Base-by-base conservation (phyloP, 148 eudicot species). In the Polygonum aviculare region DNA sequence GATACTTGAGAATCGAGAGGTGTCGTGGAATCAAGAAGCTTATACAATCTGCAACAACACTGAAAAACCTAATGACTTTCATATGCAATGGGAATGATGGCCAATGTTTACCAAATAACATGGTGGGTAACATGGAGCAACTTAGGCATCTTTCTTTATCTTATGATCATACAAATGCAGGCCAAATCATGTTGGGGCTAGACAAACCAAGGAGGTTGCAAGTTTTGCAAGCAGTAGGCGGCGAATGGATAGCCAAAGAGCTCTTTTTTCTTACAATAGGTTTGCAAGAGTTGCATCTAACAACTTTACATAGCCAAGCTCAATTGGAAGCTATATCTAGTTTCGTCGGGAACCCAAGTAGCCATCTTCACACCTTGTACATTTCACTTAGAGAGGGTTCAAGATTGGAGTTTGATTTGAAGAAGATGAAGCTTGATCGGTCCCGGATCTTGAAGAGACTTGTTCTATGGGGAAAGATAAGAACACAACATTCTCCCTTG, bases 1-100 rank as follows among this genome's bases (percentile, higher is more conserved):
- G 71, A 67, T 67, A 67, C 45, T 67, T 67, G 71, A 35, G 44
- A 67, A 67, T 67, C 0, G 71, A 67, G 71, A 67, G 71, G 21
- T 67, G 71, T 5, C 2, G 19, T 15, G 71, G 71, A 67, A 67
- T 67, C 71, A 67, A 67, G 9, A 36, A 67, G 16, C 71, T 67
- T 1, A 15, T 67, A 16, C 44, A 67, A 67, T 67, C 44, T 8
- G 36, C 45, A 36, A 33, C 36, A 38, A 33, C 71, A 36, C 44
- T 36, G 10, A 67, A 67, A 12, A 67, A 4, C 71, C 16, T 67
- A 9, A 14, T 36, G 44, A 67, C 44, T 19, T 67, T 35, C 18
- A n/a, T 14, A 3, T 67, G 36, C 71, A 35, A 3, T 67, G 71
- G 19, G 19, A 67, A 14, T 67, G 21, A 36, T 12, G 71, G 71